Percentiles rank a stretch among this genome's conserved stretches.
Evolutionary conservation across 192 early-diverging fungal genomes (phyloP).

Genomic region (Chytriomyces confervae): DNA sequence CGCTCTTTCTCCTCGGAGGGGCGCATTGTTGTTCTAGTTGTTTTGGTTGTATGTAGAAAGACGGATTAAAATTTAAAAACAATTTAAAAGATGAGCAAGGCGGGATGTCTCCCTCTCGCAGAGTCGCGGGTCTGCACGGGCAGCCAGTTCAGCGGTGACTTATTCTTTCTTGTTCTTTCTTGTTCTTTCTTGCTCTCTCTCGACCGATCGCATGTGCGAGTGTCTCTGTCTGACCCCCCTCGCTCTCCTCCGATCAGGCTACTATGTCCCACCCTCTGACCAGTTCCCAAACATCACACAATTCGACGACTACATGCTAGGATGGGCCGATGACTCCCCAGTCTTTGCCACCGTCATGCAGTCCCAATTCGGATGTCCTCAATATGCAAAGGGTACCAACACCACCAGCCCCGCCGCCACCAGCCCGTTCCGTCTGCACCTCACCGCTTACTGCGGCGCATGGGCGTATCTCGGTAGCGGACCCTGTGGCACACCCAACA

Average conservation of each 20-base stretch:
- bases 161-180: no score
- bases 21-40: no score
- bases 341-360: constrained; percentile 29
- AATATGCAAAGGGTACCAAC: constrained; percentile 10
- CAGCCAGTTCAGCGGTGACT: no score
- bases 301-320: constrained; percentile 39
- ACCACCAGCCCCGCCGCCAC: constrained; percentile 28
- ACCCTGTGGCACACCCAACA: not conserved
- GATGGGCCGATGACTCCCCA: constrained; percentile 33
- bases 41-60: no score
- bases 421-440: constrained; percentile 28
- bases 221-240: no score
- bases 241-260: not conserved
- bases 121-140: no score
- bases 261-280: not conserved
- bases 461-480: constrained; percentile 2
- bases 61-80: no score
- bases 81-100: no score
- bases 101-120: no score
- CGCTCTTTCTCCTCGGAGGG: no score
- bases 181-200: no score
- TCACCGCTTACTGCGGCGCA: constrained; percentile 8
- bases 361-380: constrained; percentile 33
- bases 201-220: no score
- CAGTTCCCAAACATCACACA: constrained; percentile 29